A percentile compares a stretch with the other conserved stretches of the same genome.
These are phyloP conservation scores for Podospora anserina DNA, from an alignment of 495 filamentous ascomycete species.

Conservation along the genomic window DNA sequence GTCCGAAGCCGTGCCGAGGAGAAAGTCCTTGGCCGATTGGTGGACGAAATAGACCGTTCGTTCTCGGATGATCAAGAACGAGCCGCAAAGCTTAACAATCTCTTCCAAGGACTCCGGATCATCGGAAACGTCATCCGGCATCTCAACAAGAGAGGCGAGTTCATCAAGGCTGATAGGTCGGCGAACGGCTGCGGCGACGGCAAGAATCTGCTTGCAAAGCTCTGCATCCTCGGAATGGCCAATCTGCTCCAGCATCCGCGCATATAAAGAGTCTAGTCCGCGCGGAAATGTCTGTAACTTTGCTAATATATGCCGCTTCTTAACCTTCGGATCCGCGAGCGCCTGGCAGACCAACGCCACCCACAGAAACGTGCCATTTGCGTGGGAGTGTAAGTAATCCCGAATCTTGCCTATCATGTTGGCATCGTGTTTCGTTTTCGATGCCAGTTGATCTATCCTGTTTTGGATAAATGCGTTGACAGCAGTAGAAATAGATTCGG, in stretches of 20 bases:
- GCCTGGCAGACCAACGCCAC: slow-evolving; percentile 24
- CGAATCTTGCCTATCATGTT: background rate
- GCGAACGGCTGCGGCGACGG: too few relatives aligned
- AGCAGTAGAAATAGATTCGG: slow-evolving; percentile 19
- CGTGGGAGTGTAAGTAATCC: slow-evolving; percentile 8
- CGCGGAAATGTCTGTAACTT: slow-evolving; percentile 20
- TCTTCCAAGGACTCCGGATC: too few relatives aligned
- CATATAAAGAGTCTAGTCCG: slow-evolving; percentile 12
- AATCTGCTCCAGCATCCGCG: too few relatives aligned
- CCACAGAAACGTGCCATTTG: slow-evolving; percentile 16
- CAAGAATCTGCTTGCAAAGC: too few relatives aligned
- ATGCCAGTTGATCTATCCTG: slow-evolving; percentile 24
- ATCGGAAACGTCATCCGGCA: too few relatives aligned
- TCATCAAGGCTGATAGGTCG: too few relatives aligned
- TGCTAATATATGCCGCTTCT: slow-evolving; percentile 11
- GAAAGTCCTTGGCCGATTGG: slow-evolving; percentile 11
- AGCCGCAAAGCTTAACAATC: too few relatives aligned
- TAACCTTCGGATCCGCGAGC: slow-evolving; percentile 8
- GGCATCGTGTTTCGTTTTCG: slow-evolving; percentile 11
- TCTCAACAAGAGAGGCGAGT: too few relatives aligned
- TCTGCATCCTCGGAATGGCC: too few relatives aligned
- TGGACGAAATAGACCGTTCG: too few relatives aligned
- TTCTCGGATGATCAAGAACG: too few relatives aligned
- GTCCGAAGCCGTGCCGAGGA: slow-evolving; percentile 28
- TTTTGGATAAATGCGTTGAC: slow-evolving; percentile 34